Base-by-base conservation (phyloP, 2,329 filamentous ascomycete species). In the Chaetomiaceae sp. region DNA sequence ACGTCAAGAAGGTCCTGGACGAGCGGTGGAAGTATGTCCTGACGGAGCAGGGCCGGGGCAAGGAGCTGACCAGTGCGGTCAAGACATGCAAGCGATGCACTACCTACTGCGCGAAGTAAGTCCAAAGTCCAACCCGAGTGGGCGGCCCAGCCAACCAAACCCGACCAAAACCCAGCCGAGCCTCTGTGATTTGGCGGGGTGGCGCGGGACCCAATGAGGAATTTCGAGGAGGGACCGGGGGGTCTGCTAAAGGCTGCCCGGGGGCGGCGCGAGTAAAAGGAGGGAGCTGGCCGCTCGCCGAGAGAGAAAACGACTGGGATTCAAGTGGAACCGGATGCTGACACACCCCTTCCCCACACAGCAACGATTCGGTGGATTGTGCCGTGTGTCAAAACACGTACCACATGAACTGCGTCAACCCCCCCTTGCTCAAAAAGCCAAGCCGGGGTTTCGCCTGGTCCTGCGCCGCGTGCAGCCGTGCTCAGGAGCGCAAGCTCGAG, bases 401-500 rank as follows among this genome's bases (percentile, higher is more conserved):
- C 71, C 93, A 99, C 73, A 97, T 99, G 92, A 89, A 91, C 63
- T 99, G 93, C 68, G 93, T 99, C 50, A 86, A 87, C 55, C 93
- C 93, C 35, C 89, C 91, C 33, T 70, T 99, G 56, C 78, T 90
- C 47, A 99, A 96, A 70, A 99, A 99, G 70, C 93, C 93, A 17
- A 96, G 92, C 41, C 86, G 93, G 68, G 93, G 93, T 34, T 99
- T 99, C 70, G 93, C 90, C 4, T 99, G 93, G 93, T 92, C 93
- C 25, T 99, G 93, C 68, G 93, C 89, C 48, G 87, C 92, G 53
- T 99, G 93, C 70, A 96, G 90, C 68, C 85, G 92, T 62, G 91
- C 89, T n/a, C 91, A 96, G 66, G 93, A 97, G 69, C 84, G 88
- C 60, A 95, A 88, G 68, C 75, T 96, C 23, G 91, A 97, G 73